Base-by-base conservation (phyloP, 352 stramenopile species). In the Phytophthora pinifolia region DNA sequence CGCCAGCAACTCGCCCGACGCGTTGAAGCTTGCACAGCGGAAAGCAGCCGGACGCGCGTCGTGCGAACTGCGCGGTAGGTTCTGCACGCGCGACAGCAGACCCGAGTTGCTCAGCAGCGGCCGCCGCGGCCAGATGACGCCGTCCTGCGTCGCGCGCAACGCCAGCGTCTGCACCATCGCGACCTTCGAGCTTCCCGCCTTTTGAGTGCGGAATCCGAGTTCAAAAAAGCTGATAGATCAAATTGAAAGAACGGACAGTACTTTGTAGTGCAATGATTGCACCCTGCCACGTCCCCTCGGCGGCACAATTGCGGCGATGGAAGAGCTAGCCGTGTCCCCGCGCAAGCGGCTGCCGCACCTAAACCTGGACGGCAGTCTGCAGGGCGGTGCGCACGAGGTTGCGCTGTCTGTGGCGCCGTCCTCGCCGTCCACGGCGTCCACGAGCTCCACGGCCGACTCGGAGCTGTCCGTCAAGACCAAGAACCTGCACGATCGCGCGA, bases 91-190 rank as follows among this genome's bases (percentile, higher is more conserved):
- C 15, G 82, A 86, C 14, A 94, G 68, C 32, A 94, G 55, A 2
- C 80, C 82, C 31, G 79, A 79, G 42, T 69, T 67, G 46, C 82
- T 91, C 43, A 92, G 70, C 13, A 92, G 66, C 37, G 82, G 82
- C 3, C 81, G 65, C 0, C 76, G 76, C 46, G 82, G 70, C 82
- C 82, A 94, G 49, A 94, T 82, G 25, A 92, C 76, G 42, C 80
- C 83, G 52, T 77, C 67, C 54, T 87, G 72, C 36, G 81, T 86
- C 25, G 79, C 74, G 22, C 70, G 74, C 47, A 94, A 75, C 67
- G 72, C 73, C 12, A 90, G 60, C 56, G 74, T 77, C 48, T 72
- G 72, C 51, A 92, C 79, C 79, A 92, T 92, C 4, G 17, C 27
- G 20, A 18, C 32, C 22, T 33, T 34, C 48, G 42, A 35, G 31